Base-by-base conservation (phyloP, 805 yeast species). In the Cyberlindnera euphorbiiphila region DNA sequence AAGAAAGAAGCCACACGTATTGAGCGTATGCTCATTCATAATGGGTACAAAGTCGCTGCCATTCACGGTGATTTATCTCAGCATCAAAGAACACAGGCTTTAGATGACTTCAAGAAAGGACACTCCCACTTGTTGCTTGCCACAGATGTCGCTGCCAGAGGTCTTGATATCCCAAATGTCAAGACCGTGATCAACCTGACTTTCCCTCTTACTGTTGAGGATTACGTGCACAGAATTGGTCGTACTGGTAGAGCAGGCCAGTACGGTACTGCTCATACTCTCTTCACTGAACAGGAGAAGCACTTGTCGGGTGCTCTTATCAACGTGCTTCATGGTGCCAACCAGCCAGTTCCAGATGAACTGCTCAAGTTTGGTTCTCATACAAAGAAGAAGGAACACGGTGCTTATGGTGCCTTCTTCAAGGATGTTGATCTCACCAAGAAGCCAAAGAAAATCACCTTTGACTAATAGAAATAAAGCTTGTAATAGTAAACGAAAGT, bases 211-310 rank as follows among this genome's bases (percentile, higher is more conserved):
- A 89, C 97, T 1, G 93, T 86, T 9, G 98, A 91, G 64, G 97
- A 91, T 65, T 91, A 91, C 57, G 97, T 91, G 25, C 98, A 91
- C 62, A 78, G 98, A 66, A 91, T 91, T 51, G 98, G 98, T 45
- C 84, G 98, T 72, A 91, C 98, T 8, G 98, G 97, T 45, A 81
- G 98, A 67, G 98, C 98, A 12, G 98, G 98, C 27, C 85, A 83
- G 63, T 72, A 88, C 1, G 99, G 99, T 57, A 77, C 79, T 46
- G 95, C 99, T 12, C 94, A 89, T 60, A 91, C 99, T 2, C 70
- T 93, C 31, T 93, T 93, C 69, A 93, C 98, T 7, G 97, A 89
- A 49, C 93, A 88, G 56, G 98, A 93, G 61, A 93, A 93, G 62
- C 98, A 91, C 62, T 72, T 93, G 36, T 83, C 95, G 42, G 98